phyloP scores from a whole-genome alignment of 192 early-diverging fungal species.

The Phycomyces blakesleeanus region DNA sequence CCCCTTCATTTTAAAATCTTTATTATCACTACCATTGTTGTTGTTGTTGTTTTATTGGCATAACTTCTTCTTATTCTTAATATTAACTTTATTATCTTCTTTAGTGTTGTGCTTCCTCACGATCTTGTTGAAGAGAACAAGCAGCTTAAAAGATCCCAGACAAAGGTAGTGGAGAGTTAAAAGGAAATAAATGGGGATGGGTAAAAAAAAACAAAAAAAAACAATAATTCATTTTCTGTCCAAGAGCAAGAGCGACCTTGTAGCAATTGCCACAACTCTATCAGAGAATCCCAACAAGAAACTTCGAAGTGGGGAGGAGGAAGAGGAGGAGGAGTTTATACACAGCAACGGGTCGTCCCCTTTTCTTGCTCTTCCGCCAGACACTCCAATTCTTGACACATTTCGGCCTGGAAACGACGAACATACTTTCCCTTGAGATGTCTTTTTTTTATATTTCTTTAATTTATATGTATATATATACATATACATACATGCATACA shows the following conservation, averaged over 20 bases:
- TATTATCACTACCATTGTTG: too few species aligned
- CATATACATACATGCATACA: too few species aligned
- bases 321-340: background rate
- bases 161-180: too few species aligned
- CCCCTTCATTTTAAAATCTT: too few species aligned
- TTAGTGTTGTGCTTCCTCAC: slow-evolving; percentile 11
- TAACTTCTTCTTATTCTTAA: too few species aligned
- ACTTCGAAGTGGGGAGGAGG: slow-evolving; percentile 4
- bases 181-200: too few species aligned
- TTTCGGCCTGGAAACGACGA: too few species aligned
- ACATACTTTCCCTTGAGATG: too few species aligned
- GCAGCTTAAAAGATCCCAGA: slow-evolving; percentile 8
- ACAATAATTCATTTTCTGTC: slow-evolving; percentile 3
- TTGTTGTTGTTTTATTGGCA: too few species aligned
- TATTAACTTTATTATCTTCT: too few species aligned
- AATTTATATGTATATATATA: too few species aligned
- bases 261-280: background rate
- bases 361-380: background rate
- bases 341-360: background rate
- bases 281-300: slow-evolving; percentile 15
- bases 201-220: background rate
- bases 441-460: too few species aligned
- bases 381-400: background rate
- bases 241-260: background rate
- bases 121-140: slow-evolving; percentile 15